Base-by-base conservation (phyloP, 2,329 filamentous ascomycete genomes). In the Claviceps quebecensis region DNA sequence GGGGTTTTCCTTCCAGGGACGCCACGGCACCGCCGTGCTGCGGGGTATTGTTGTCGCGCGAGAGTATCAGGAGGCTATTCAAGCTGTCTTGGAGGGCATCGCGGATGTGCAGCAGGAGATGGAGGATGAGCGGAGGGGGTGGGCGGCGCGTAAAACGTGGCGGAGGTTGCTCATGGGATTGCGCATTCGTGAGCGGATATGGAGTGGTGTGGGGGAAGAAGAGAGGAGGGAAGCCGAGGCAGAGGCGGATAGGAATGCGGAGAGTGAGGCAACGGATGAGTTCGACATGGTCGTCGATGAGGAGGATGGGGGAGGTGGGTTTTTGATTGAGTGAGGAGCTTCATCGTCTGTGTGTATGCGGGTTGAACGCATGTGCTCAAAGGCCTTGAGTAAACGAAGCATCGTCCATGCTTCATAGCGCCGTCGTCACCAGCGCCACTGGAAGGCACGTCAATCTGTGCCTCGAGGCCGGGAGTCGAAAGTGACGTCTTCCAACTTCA, bases 1-100 rank as follows among this genome's bases (percentile, higher is more conserved):
- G 0, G 91, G 91, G 0, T 98, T 97, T 61, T 76, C 84, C 39
- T 98, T 97, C 69, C 83, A 81, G 61, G 89, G 89, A 1, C 80
- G 87, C 2, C 83, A 87, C 52, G 91, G 91, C 16, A 96, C 88
- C 2, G 89, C 93, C 1, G 76, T 96, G 2, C 69, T 93, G 2
- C 77, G 80, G 39, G 93, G 93, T 2, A 77, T 84, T 1, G 81
- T 98, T 0, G 80, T 95, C 1, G 84, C 89, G 0, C 63, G 68
- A 16, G 84, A 91, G 63, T 80, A 82, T 54, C 74, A 72, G 7
- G 86, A 90, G 51, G 89, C 85, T 0, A 74, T 96, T 0, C 69
- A 77, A 52, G 81, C 79, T 4, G 82, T 87, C 0, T 74, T 95
- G 17, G 71, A 72, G 13, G 84, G 80, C 0, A 69, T 97, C 46